Evolutionary conservation across 352 stramenopile species (phyloP).

Genomic region (Globisporangium solare): DNA sequence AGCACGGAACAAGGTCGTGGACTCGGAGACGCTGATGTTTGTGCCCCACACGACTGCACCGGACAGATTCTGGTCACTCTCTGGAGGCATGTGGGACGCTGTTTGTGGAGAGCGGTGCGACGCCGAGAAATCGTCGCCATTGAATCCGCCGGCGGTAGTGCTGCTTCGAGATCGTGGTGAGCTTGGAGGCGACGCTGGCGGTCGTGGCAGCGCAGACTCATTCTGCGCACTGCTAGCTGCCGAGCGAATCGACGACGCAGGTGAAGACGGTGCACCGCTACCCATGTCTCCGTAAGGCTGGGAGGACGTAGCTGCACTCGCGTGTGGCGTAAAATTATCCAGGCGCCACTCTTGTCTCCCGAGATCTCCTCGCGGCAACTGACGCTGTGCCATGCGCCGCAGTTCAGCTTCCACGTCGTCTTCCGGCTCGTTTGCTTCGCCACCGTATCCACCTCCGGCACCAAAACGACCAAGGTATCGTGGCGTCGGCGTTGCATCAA

Average conservation of each 20-base stretch:
- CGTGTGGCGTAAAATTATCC: slow-evolving; percentile 38
- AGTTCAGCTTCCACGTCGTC: slow-evolving; percentile 78
- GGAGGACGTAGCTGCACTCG: slow-evolving; percentile 12
- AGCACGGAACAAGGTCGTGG: slow-evolving; percentile 85
- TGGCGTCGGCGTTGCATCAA: slow-evolving; percentile 68
- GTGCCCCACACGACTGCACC: slow-evolving; percentile 92
- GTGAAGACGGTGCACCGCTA: slow-evolving; percentile 25
- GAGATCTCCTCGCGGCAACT: slow-evolving; percentile 72
- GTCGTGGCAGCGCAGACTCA: slow-evolving; percentile 40
- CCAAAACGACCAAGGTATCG: slow-evolving; percentile 69
- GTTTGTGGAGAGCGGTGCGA: slow-evolving; percentile 25
- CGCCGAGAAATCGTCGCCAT: slow-evolving; percentile 26
- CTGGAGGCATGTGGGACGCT: slow-evolving; percentile 11
- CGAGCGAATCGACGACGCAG: slow-evolving; percentile 38
- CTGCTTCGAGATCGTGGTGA: slow-evolving; percentile 46
- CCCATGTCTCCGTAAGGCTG: slow-evolving; percentile 11
- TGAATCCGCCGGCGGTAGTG: slow-evolving; percentile 13
- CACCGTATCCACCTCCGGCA: slow-evolving; percentile 8
- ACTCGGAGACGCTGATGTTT: slow-evolving; percentile 90
- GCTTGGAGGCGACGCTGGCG: slow-evolving; percentile 56
- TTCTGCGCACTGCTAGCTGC: slow-evolving; percentile 21
- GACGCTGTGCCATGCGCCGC: slow-evolving; percentile 68
- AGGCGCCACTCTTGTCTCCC: slow-evolving; percentile 73
- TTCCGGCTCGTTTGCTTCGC: slow-evolving; percentile 26
- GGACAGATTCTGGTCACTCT: slow-evolving; percentile 47